Conservation (phyloP, 208 protist genomes). For the Leishmania major region DNA sequence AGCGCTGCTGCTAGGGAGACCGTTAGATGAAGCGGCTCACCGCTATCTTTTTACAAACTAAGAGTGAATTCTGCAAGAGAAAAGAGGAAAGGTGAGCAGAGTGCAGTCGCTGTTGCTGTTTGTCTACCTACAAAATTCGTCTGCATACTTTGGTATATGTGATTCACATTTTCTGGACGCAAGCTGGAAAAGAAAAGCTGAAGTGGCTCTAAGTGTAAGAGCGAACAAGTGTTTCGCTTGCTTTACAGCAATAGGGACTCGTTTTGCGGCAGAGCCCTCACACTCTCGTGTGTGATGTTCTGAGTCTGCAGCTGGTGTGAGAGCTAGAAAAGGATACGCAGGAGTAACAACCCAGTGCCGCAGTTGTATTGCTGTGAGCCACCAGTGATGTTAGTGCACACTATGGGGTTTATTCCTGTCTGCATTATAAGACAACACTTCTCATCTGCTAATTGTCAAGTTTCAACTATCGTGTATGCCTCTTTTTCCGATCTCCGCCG, state of each 20-base stretch:
- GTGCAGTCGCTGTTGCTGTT: background rate
- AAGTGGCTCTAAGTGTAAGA: background rate
- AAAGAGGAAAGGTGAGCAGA: background rate
- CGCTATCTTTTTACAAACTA: background rate
- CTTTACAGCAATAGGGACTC: background rate
- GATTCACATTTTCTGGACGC: background rate
- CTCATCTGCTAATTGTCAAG: background rate
- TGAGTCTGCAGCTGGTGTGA: too few relatives aligned
- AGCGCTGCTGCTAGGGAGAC: background rate
- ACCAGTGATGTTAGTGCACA: background rate
- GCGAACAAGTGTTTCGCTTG: background rate
- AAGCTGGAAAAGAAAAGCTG: background rate
- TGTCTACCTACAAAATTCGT: background rate
- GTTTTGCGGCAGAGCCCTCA: too few relatives aligned
- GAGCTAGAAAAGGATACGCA: too few relatives aligned
- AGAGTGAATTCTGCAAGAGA: background rate
- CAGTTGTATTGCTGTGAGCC: background rate
- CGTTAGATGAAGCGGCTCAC: background rate
- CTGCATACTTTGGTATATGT: background rate
- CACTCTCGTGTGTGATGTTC: too few relatives aligned
- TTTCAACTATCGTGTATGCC: background rate
- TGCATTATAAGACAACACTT: background rate
- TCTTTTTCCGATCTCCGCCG: background rate
- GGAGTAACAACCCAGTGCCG: background rate
- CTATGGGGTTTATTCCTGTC: background rate